These are phyloP conservation scores for Soucietia sequanensis DNA, from an alignment of 805 yeast species.

Conservation along the genomic window DNA sequence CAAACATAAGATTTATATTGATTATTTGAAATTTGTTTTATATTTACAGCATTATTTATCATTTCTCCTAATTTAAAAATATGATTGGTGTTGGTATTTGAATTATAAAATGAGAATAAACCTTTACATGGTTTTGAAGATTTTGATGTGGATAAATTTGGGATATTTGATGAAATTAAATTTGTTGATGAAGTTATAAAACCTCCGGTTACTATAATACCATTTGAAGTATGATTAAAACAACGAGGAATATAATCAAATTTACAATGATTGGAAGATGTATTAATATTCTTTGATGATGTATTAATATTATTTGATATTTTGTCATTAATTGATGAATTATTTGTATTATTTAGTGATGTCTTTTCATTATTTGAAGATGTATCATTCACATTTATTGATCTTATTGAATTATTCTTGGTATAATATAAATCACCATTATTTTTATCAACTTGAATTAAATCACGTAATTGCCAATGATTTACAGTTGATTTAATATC, in stretches of 20 bases:
- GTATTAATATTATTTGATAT: conserved; percentile 1
- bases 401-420: conserved; percentile 50
- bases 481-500: conserved; percentile 32
- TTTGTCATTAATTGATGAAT: conserved; percentile 38
- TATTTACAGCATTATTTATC: conserved; percentile 76
- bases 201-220: conserved; percentile 50
- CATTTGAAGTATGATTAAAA: conserved; percentile 53
- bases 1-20: conserved; percentile 65
- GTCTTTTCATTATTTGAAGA: conserved; percentile 10
- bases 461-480: conserved; percentile 83
- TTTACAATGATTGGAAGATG: conserved; percentile 38
- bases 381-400: conserved; percentile 35
- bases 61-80: conserved; percentile 70
- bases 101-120: conserved; percentile 55
- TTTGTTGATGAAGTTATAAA: conserved; percentile 40
- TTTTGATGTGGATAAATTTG: conserved; percentile 13
- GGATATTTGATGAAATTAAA: conserved; percentile 22
- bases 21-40: conserved; percentile 38
- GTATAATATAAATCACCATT: conserved; percentile 57
- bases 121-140: conserved; percentile 53
- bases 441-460: conserved; percentile 51
- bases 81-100: conserved; percentile 44
- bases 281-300: too few species aligned
- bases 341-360: too few species aligned
- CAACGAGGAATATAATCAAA: conserved; percentile 72